Evolutionary conservation across 768 basidiomycete genomes (phyloP), one percentile per base, ranked within the genome.

Genomic region (Suillus subaureus): DNA sequence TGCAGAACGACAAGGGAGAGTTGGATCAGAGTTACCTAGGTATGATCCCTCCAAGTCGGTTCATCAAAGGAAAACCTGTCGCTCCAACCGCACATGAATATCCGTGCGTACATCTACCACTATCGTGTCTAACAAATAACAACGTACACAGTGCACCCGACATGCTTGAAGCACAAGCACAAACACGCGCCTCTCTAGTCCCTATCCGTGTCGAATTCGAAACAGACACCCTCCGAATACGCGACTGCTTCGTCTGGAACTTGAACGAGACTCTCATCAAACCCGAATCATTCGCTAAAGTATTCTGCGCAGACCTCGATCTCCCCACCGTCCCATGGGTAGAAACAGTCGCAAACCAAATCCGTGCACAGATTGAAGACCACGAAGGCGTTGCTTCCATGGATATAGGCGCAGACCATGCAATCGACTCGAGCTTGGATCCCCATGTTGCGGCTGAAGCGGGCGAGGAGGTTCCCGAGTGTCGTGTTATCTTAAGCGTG

Each of bases 171-270:
- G 74, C 74, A 21, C 87, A 92, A 71, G 91, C 93, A 3, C 73
- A 81, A 55, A 78, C 78, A 66, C 76, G 76, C 0, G 81, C 84
- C 3, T 74, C 84, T 6, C 87, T 97, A 40, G 88, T 99, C 15
- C 97, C 97, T 4, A 94, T 99, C 65, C 93, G 94, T 55, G 92
- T 99, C 61, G 96, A 99, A 70, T 89, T 99, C 71, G 96, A 98
- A 74, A 94, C 92, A 13, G 93, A 94, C 13, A 91, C 91, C 0
- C 93, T 93, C 72, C 84, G 96, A 71, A 87, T 99, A 75, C 90
- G 96, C 49, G 97, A 99, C 73, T 91, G 91, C 72, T 99, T 99
- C 76, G 86, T 94, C 13, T 99, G 97, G 97, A 97, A 99, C 72
- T 77, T 96, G 55, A 88, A 94, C 74, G 97, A 99, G 79, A 80